Evolutionary conservation across 441 rosid genomes (phyloP).

Genomic region (Erysimum pusillum): DNA sequence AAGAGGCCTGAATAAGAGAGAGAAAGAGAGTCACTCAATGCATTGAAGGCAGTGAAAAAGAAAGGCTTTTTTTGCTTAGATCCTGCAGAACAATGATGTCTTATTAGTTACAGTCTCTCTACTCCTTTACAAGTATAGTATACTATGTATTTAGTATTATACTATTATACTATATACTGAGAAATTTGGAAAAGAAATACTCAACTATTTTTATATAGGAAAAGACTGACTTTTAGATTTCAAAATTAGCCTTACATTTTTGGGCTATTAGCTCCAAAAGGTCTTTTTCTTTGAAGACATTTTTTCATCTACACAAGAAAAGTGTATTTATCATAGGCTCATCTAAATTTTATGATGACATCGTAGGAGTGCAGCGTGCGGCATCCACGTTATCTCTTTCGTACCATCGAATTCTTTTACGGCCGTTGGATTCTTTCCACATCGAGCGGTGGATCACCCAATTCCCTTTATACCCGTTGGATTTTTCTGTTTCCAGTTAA

Average conservation of each 20-base stretch:
- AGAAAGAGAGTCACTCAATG: constrained; percentile 38
- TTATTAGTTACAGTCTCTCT: constrained; percentile 26
- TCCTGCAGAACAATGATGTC: constrained; percentile 42
- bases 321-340: constrained; percentile 2
- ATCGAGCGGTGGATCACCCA: constrained; percentile 11
- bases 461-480: constrained; percentile 21
- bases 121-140: constrained; percentile 10
- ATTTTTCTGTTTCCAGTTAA: constrained; percentile 21
- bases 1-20: constrained; percentile 37
- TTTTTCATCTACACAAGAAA: neutral
- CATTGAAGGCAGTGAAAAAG: constrained; percentile 44
- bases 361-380: constrained; percentile 3
- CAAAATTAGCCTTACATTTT: neutral
- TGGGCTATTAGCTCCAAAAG: constrained; percentile 5
- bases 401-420: constrained; percentile 19
- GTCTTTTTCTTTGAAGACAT: neutral
- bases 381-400: neutral
- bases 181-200: neutral
- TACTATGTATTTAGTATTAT: too few relatives aligned
- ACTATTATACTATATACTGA: too few relatives aligned
- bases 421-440: constrained; percentile 32
- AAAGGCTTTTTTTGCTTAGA: constrained; percentile 41
- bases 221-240: too few relatives aligned
- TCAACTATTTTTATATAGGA: too few relatives aligned
- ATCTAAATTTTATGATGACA: constrained; percentile 6